These are phyloP conservation scores for Aspergillus unguis DNA, from an alignment of 2,329 filamentous ascomycete genomes.

Conservation along the genomic window DNA sequence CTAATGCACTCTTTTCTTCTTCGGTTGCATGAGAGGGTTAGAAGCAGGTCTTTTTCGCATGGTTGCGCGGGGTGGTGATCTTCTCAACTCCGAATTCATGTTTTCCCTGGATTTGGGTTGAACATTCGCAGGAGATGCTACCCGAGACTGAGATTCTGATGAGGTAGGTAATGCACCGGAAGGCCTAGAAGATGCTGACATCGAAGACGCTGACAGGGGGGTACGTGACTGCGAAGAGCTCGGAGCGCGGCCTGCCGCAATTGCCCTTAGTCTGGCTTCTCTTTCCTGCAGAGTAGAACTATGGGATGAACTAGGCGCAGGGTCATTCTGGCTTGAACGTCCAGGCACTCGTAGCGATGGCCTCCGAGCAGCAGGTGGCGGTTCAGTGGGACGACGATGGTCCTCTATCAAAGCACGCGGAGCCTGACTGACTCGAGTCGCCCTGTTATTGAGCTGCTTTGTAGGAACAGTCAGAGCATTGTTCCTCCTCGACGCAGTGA, in stretches of 20 bases:
- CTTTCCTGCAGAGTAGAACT: constrained; percentile 24
- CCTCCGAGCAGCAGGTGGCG: constrained; percentile 13
- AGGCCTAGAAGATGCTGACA: constrained; percentile 4
- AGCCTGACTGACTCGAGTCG: constrained; percentile 38
- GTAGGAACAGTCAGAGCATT: constrained; percentile 38
- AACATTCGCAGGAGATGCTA: background rate
- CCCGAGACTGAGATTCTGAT: background rate
- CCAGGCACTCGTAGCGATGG: constrained; percentile 19
- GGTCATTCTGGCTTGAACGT: constrained; percentile 13
- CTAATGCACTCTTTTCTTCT: constrained; percentile 27
- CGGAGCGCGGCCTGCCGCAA: constrained; percentile 26
- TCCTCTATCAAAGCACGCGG: constrained; percentile 43
- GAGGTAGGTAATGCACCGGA: background rate
- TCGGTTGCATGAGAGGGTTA: constrained; percentile 33
- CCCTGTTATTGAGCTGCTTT: constrained; percentile 39
- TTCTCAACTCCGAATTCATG: constrained; percentile 10
- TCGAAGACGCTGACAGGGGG: constrained; percentile 5
- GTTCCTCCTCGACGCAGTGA: constrained; percentile 36
- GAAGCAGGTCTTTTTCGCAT: constrained; percentile 31
- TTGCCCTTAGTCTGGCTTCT: constrained; percentile 30
- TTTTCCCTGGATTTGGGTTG: constrained; percentile 2
- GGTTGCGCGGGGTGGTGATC: constrained; percentile 19
- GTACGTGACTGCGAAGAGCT: constrained; percentile 5
- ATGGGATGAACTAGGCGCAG: background rate
- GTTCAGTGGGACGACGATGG: constrained; percentile 31